Evolutionary conservation across 345 rosid genomes (phyloP), one percentile per base, ranked within the genome.

Genomic region (Lepidium africanum): DNA sequence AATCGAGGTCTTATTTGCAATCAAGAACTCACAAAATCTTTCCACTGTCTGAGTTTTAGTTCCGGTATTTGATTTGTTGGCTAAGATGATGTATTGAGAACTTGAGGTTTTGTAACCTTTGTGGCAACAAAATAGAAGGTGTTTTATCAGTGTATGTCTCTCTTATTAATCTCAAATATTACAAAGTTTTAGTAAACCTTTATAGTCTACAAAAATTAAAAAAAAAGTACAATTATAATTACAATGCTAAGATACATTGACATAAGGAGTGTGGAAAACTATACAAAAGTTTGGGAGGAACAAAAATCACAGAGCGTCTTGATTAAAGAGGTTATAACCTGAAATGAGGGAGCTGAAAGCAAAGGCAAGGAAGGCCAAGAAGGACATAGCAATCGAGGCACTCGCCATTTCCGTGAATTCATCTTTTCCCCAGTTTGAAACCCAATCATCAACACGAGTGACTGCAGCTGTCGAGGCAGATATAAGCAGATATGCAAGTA

Each of bases 401-500:
- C 78, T 91, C 1, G 97, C 97, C 99, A 86, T 95, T 77, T 82
- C 79, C 0, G 99, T 95, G 85, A 95, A 95, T 42, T 81, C 81
- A 57, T 95, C 99, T 66, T 87, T 91, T 15, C 97, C 99, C 99
- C 99, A 95, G 65, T 91, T 95, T 10, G 96, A 79, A 49, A 87
- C 87, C 99, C 99, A 95, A 63, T 91, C 94, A 43, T 80, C 85
- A 11, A 89, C 94, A 5, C 97, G 83, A 7, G 96, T 95, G 2
- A 90, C 99, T 49, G 97, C 96, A 0, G 99, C 82, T 2, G 99
- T 89, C 50, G 99, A 76, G 2, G 93, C 91, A 5, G 92, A 87
- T 68, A 95, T 82, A 73, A 95, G 83, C 58, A 95, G 82, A 79
- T 95, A 95, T 48, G 96, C 95, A 64, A 95, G 75, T 62, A 81